Percentiles rank a stretch among this genome's conserved stretches.
Conservation (phyloP, 345 rosid genomes). For the Angophora floribunda region DNA sequence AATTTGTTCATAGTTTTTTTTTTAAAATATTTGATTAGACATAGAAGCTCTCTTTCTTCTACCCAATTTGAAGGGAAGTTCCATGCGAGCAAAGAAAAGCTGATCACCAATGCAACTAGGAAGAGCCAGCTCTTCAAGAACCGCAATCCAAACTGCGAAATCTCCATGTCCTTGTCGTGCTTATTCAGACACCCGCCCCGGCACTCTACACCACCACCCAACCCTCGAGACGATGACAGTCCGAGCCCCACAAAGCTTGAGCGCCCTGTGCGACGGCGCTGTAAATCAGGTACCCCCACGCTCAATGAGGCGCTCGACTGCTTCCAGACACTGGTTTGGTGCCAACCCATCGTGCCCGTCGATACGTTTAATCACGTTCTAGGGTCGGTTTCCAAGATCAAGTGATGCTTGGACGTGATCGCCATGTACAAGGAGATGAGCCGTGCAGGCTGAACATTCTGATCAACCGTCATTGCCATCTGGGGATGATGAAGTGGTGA, state of each 20-base stretch:
- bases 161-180: neutral
- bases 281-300: neutral
- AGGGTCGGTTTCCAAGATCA: neutral
- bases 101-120: neutral
- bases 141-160: neutral
- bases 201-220: neutral
- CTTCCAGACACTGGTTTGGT: neutral
- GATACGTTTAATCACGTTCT: neutral
- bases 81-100: neutral
- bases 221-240: neutral
- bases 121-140: neutral
- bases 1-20: no score
- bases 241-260: neutral
- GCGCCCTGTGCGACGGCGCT: accelerated
- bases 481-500: neutral
- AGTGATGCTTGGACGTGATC: neutral
- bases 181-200: neutral
- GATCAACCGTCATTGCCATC: neutral
- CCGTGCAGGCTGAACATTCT: neutral
- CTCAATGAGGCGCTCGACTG: neutral
- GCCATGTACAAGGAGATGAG: neutral
- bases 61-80: neutral
- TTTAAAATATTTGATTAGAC: no score
- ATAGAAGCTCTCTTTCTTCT: neutral
- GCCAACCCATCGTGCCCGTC: neutral